These are phyloP conservation scores for Groenewaldozyma sp. DNA, from an alignment of 1,139 yeast species.

Conservation along the genomic window DNA sequence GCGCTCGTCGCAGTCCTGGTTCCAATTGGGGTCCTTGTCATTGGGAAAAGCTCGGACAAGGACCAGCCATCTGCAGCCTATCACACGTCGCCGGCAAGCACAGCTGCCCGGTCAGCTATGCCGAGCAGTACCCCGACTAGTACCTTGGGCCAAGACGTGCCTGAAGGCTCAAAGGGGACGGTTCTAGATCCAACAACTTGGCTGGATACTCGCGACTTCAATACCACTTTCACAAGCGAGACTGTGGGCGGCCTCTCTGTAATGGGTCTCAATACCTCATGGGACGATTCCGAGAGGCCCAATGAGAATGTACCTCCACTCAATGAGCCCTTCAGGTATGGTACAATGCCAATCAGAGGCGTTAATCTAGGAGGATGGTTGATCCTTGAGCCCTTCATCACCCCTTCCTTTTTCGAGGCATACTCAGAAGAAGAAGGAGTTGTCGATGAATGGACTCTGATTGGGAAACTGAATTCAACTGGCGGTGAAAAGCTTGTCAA, in stretches of 20 bases:
- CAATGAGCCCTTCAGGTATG: constrained; percentile 35
- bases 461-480: constrained; percentile 35
- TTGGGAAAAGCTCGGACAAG: constrained; percentile 11
- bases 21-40: constrained; percentile 27
- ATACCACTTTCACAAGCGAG: constrained; percentile 29
- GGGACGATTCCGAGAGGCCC: constrained; percentile 24
- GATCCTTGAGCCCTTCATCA: constrained; percentile 72
- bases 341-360: constrained; percentile 50
- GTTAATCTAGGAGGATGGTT: constrained; percentile 92
- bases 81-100: background rate
- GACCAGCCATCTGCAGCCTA: background rate
- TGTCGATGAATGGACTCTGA: constrained; percentile 32
- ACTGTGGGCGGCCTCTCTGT: constrained; percentile 31
- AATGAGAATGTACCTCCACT: constrained; percentile 25
- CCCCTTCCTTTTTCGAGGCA: constrained; percentile 65
- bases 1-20: constrained; percentile 24
- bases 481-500: constrained; percentile 40
- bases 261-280: constrained; percentile 30
- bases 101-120: constrained; percentile 5
- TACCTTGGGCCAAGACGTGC: constrained; percentile 11
- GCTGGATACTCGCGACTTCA: constrained; percentile 28
- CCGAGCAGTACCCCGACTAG: constrained; percentile 1
- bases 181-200: constrained; percentile 28
- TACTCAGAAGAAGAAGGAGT: constrained; percentile 22
- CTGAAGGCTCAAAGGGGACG: constrained; percentile 22